Evolutionary conservation across 805 yeast genomes (phyloP).

Genomic region (Schwanniomyces polymorphus): DNA sequence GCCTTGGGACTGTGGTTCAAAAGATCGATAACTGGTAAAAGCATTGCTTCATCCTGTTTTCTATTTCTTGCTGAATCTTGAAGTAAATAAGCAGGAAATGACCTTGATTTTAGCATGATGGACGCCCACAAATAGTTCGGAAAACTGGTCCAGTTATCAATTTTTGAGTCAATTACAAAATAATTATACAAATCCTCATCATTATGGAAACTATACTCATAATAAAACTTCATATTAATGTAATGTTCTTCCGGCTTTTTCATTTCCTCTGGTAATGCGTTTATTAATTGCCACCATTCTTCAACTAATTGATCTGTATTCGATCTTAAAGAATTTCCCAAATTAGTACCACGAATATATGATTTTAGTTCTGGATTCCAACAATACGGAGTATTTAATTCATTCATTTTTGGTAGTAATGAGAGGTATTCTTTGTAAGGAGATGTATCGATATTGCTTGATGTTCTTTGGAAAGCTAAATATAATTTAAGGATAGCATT

Average conservation of each 20-base stretch:
- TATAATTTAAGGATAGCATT: slow-evolving; percentile 36
- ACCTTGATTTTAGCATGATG: slow-evolving; percentile 69
- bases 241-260: slow-evolving; percentile 34
- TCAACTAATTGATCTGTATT: slow-evolving; percentile 46
- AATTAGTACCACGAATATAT: slow-evolving; percentile 66
- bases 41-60: slow-evolving; percentile 55
- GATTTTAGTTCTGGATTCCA: slow-evolving; percentile 58
- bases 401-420: slow-evolving; percentile 34
- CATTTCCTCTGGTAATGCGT: slow-evolving; percentile 26
- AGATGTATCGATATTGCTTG: slow-evolving; percentile 12
- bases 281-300: slow-evolving; percentile 58
- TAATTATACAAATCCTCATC: slow-evolving; percentile 35
- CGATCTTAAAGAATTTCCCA: slow-evolving; percentile 54
- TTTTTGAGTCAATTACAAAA: slow-evolving; percentile 16
- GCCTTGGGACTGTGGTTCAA: slow-evolving; percentile 68
- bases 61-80: slow-evolving; percentile 18
- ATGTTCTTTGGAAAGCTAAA: slow-evolving; percentile 29
- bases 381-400: slow-evolving; percentile 61
- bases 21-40: slow-evolving; percentile 77
- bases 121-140: slow-evolving; percentile 75
- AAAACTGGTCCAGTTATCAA: slow-evolving; percentile 60
- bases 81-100: slow-evolving; percentile 75
- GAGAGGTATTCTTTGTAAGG: slow-evolving; percentile 28
- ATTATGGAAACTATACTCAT: slow-evolving; percentile 39
- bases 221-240: slow-evolving; percentile 43